A percentile compares a stretch with the other conserved stretches of the same genome.
phyloP scores from a whole-genome alignment of 768 basidiomycete species.

The Boletus barrowsii region DNA sequence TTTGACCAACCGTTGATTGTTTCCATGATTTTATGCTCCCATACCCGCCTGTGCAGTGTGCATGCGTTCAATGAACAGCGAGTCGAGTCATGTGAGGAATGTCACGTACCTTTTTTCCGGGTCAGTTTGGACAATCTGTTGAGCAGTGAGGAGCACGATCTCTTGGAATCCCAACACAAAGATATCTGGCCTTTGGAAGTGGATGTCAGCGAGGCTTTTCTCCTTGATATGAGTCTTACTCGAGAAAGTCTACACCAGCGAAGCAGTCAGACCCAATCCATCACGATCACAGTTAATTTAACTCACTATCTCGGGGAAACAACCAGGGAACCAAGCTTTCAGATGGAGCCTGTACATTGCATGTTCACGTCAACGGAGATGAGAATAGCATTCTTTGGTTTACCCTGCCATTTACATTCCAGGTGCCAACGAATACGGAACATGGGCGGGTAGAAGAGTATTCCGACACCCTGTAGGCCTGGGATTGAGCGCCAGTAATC shows the following conservation, averaged over 20 bases:
- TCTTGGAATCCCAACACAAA: constrained; percentile 94
- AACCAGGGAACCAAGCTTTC: constrained; percentile 90
- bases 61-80: not conserved
- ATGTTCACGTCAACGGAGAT: constrained; percentile 8
- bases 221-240: constrained; percentile 10
- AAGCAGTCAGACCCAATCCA: not conserved
- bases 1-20: constrained; percentile 69
- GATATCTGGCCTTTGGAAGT: constrained; percentile 69
- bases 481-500: not conserved
- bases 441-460: constrained; percentile 78
- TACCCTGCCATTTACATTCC: constrained; percentile 93
- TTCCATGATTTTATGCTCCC: constrained; percentile 82
- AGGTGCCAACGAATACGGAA: constrained; percentile 84
- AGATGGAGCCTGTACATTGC: constrained; percentile 53
- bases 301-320: constrained; percentile 77
- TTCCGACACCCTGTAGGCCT: constrained; percentile 57
- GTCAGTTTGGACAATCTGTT: constrained; percentile 94
- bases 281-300: not conserved
- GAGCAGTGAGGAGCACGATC: constrained; percentile 95
- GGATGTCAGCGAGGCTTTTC: constrained; percentile 25
- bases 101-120: constrained; percentile 80
- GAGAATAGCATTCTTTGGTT: constrained; percentile 18
- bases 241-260: constrained; percentile 14
- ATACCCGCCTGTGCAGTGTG: constrained; percentile 77
- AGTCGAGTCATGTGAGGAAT: not conserved